Evolutionary conservation across 768 basidiomycete species (phyloP).

Genomic region (Coprinopsis sp.): DNA sequence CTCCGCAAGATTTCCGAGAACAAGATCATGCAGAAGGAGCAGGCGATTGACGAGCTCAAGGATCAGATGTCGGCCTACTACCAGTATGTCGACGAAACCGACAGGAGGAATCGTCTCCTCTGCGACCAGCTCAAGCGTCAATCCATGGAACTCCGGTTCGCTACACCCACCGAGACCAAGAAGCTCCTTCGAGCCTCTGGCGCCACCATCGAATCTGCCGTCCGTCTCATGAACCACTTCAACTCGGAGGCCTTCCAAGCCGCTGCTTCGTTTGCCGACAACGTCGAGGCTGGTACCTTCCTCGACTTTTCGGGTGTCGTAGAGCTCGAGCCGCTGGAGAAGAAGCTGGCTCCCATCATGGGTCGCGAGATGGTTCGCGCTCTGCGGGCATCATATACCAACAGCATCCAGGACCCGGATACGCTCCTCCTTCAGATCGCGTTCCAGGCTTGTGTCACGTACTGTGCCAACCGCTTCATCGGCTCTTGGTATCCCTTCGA

Average conservation of each 20-base stretch:
- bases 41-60: too few relatives aligned
- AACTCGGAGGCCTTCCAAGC: slow-evolving; percentile 39
- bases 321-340: too few relatives aligned
- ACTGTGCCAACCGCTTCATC: slow-evolving; percentile 35
- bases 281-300: slow-evolving; percentile 27
- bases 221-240: slow-evolving; percentile 22
- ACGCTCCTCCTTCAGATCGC: slow-evolving; percentile 34
- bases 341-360: slow-evolving; percentile 27
- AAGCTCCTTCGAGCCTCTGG: too few relatives aligned
- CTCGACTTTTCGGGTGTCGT: slow-evolving; percentile 13
- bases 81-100: too few relatives aligned
- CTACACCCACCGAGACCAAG: background rate
- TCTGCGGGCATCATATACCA: slow-evolving; percentile 24
- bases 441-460: slow-evolving; percentile 36
- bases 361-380: slow-evolving; percentile 28
- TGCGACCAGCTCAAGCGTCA: too few relatives aligned
- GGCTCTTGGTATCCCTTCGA: slow-evolving; percentile 39
- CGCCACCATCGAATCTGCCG: background rate
- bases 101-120: too few relatives aligned
- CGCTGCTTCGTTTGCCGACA: slow-evolving; percentile 37
- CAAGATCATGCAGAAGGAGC: too few relatives aligned
- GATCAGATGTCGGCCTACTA: too few relatives aligned
- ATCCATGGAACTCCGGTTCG: slow-evolving; percentile 8
- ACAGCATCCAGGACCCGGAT: slow-evolving; percentile 20
- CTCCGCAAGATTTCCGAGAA: background rate